Conservation (phyloP, 192 early-diverging fungal genomes). For the Coemansia asiatica region DNA sequence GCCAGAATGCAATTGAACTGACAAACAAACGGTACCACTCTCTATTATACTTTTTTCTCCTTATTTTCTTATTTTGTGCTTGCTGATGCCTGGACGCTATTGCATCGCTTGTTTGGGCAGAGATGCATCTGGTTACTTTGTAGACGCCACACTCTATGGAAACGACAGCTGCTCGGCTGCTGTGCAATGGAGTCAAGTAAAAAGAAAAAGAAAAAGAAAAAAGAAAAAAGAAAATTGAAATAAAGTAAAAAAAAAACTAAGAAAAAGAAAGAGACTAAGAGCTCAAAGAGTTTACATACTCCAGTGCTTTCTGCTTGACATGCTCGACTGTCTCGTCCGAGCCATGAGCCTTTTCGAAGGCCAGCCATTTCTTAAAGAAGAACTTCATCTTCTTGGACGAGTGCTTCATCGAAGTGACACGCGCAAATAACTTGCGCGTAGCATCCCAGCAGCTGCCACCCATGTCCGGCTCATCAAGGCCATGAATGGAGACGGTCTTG, state of each 20-base stretch:
- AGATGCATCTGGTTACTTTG: neutral
- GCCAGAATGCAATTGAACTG: neutral
- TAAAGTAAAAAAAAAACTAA: neutral
- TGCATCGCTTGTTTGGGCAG: constrained; percentile 1
- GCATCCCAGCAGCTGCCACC: constrained; percentile 40
- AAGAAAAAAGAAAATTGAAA: neutral
- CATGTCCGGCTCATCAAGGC: constrained; percentile 25
- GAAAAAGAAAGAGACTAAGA: constrained; percentile 14
- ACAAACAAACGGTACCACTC: neutral
- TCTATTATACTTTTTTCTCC: neutral
- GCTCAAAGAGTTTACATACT: constrained; percentile 66
- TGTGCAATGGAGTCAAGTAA: neutral
- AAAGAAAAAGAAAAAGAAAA: neutral
- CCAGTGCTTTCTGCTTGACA: constrained; percentile 85
- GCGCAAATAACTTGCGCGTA: constrained; percentile 77
- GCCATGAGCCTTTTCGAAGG: constrained; percentile 90
- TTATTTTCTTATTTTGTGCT: neutral
- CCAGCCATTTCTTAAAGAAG: constrained; percentile 98
- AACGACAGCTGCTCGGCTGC: neutral
- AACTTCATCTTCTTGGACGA: constrained; percentile 99
- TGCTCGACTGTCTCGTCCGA: constrained; percentile 74
- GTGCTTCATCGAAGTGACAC: constrained; percentile 83
- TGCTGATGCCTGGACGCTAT: neutral
- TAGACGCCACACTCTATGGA: constrained; percentile 3
- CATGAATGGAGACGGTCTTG: constrained; percentile 45